Percentiles rank a stretch among this genome's conserved stretches.
Conservation (phyloP, 441 rosid species). For the Rhodomyrtus psidioides region DNA sequence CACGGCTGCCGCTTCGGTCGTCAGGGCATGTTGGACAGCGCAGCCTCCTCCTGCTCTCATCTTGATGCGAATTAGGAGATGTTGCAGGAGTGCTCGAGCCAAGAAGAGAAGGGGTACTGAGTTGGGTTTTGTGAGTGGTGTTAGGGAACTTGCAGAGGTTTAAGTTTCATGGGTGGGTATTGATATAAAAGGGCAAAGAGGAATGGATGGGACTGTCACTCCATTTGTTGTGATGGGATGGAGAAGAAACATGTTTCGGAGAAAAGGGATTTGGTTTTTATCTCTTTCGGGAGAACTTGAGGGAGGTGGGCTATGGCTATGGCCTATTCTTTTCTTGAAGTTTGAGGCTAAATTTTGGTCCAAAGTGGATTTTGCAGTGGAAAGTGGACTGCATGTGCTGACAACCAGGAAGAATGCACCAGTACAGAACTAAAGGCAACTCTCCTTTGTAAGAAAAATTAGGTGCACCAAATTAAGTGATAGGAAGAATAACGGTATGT, state of each 20-base stretch:
- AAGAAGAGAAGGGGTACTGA: not conserved
- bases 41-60: constrained; percentile 67
- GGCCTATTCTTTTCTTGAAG: constrained; percentile 50
- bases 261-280: not conserved
- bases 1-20: constrained; percentile 48
- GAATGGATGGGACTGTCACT: not conserved
- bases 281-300: not conserved
- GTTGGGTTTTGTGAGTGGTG: not conserved
- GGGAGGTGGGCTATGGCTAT: not conserved
- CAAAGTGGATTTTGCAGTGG: constrained; percentile 81
- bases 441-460: constrained; percentile 36
- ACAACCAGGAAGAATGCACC: constrained; percentile 50
- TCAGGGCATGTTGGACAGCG: constrained; percentile 63
- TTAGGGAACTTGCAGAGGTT: not conserved
- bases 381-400: constrained; percentile 97
- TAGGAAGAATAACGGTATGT: no score
- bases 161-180: constrained; percentile 16
- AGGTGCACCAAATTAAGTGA: not conserved
- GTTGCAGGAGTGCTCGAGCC: not conserved
- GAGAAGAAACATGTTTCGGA: not conserved
- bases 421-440: constrained; percentile 63
- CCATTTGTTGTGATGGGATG: not conserved
- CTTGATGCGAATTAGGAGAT: not conserved
- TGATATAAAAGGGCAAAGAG: constrained; percentile 10
- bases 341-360: constrained; percentile 52